Evolutionary conservation across 805 yeast species (phyloP).

Genomic region (Starmerella ratchasimensis): DNA sequence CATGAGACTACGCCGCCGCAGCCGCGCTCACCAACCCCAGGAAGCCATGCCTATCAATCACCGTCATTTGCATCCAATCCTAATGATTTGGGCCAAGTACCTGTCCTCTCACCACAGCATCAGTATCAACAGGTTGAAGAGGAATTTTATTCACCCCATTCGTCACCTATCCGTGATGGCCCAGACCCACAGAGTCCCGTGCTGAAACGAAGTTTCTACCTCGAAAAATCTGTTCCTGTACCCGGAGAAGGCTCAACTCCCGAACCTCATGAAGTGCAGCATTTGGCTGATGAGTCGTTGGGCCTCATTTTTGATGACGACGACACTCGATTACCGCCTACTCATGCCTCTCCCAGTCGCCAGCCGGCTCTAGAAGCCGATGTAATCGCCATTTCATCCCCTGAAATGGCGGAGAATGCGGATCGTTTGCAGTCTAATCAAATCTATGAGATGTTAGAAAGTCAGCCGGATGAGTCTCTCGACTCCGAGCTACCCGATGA

Average conservation of each 20-base stretch:
- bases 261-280: not conserved
- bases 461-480: not conserved
- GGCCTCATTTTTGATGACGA: slow-evolving; percentile 14
- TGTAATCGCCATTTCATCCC: slow-evolving; percentile 6
- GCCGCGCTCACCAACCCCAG: too few species aligned
- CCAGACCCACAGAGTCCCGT: too few species aligned
- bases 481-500: not conserved
- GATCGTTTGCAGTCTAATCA: not conserved
- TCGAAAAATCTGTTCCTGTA: slow-evolving; percentile 3
- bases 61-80: too few species aligned
- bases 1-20: too few species aligned
- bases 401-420: not conserved
- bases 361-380: slow-evolving; percentile 3
- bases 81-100: too few species aligned
- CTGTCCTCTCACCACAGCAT: too few species aligned
- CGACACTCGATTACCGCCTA: slow-evolving; percentile 12
- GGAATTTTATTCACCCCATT: too few species aligned
- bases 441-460: not conserved
- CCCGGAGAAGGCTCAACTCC: slow-evolving; percentile 1
- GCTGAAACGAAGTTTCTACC: slow-evolving; percentile 3
- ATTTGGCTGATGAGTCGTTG: not conserved
- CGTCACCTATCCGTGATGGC: too few species aligned
- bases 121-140: too few species aligned
- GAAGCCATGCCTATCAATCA: too few species aligned
- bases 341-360: slow-evolving; percentile 7